phyloP scores from a whole-genome alignment of 805 yeast species.

The Saccharomycopsis sp. region DNA sequence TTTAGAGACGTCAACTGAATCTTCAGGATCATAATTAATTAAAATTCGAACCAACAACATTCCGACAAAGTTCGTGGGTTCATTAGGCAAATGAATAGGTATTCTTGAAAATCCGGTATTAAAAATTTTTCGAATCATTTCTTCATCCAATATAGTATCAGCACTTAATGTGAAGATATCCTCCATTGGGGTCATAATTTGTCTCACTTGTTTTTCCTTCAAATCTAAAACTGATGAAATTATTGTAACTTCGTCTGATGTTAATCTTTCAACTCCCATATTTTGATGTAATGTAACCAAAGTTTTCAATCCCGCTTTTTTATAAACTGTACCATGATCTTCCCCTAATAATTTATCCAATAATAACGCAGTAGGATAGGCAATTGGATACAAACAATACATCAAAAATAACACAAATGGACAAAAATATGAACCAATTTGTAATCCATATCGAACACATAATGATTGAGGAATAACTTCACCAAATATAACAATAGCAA shows the following conservation, averaged over 20 bases:
- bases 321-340: slow-evolving; percentile 93
- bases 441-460: slow-evolving; percentile 87
- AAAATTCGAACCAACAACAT: slow-evolving; percentile 89
- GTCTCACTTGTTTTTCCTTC: slow-evolving; percentile 80
- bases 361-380: slow-evolving; percentile 80
- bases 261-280: slow-evolving; percentile 91
- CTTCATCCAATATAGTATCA: slow-evolving; percentile 75
- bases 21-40: slow-evolving; percentile 96
- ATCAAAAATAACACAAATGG: slow-evolving; percentile 81
- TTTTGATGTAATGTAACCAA: slow-evolving; percentile 88
- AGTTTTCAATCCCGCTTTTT: slow-evolving; percentile 87
- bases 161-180: slow-evolving; percentile 85
- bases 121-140: slow-evolving; percentile 79
- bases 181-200: slow-evolving; percentile 91
- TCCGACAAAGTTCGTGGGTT: slow-evolving; percentile 87
- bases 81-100: slow-evolving; percentile 86
- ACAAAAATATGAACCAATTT: slow-evolving; percentile 82
- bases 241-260: slow-evolving; percentile 93
- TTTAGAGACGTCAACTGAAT: slow-evolving; percentile 82
- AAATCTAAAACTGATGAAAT: slow-evolving; percentile 89
- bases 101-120: slow-evolving; percentile 93
- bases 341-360: slow-evolving; percentile 83
- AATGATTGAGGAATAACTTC: slow-evolving; percentile 94
- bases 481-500: slow-evolving; percentile 87
- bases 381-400: slow-evolving; percentile 88